These are phyloP conservation scores for Ophiosphaerella korrae DNA, from an alignment of 2,329 filamentous ascomycete genomes.

Conservation along the genomic window DNA sequence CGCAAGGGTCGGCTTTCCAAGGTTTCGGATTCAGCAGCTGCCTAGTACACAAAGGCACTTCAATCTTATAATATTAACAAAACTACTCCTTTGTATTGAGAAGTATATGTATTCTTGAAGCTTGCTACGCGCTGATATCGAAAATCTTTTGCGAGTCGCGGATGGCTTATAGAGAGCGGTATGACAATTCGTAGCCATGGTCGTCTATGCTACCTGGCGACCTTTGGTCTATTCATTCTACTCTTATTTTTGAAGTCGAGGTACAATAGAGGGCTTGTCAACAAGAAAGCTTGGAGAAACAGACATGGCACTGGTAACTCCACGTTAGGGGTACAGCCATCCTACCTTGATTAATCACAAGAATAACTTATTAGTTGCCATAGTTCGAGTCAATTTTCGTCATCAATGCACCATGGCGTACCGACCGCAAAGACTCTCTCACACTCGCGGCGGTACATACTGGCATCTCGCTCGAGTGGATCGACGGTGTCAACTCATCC, in stretches of 20 bases:
- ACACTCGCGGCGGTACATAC: constrained; percentile 55
- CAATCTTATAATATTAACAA: too few relatives aligned
- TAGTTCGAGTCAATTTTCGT: constrained; percentile 61
- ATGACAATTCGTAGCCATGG: constrained; percentile 23
- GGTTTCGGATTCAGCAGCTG: constrained; percentile 5
- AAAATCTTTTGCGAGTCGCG: too few relatives aligned
- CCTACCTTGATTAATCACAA: not conserved
- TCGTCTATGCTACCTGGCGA: constrained; percentile 12
- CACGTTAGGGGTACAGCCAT: constrained; percentile 27
- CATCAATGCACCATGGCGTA: constrained; percentile 57
- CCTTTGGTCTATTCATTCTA: constrained; percentile 10
- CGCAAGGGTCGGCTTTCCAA: not conserved
- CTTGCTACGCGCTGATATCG: too few relatives aligned
- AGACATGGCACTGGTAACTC: constrained; percentile 16
- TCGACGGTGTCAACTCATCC: constrained; percentile 53
- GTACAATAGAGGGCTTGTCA: too few relatives aligned
- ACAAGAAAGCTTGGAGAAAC: not conserved
- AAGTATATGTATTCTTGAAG: too few relatives aligned
- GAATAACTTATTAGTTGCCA: not conserved
- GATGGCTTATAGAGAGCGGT: constrained; percentile 1
- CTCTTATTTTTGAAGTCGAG: constrained; percentile 11
- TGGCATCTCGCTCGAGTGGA: constrained; percentile 53
- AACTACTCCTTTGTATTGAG: too few relatives aligned
- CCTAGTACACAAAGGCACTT: too few relatives aligned
- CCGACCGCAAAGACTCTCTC: constrained; percentile 59